Percentiles rank a stretch among this genome's conserved stretches.
These are phyloP conservation scores for Apiotrichum laibachii DNA, from an alignment of 1,284 basidiomycete genomes.

Conservation along the genomic window DNA sequence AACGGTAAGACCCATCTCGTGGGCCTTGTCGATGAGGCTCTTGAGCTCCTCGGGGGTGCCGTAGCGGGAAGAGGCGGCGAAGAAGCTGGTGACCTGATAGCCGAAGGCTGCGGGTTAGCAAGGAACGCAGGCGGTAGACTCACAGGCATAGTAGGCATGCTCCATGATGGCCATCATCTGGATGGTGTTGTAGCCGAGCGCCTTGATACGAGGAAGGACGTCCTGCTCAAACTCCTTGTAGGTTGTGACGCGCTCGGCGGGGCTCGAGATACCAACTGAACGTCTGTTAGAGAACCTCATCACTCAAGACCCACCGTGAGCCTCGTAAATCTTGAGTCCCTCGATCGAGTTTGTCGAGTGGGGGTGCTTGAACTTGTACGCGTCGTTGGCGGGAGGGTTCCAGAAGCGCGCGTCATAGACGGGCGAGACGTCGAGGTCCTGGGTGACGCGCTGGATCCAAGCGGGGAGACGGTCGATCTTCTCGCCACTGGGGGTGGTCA, in stretches of 20 bases:
- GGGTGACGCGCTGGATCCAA: slow-evolving; percentile 93
- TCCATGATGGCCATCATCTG: slow-evolving; percentile 98
- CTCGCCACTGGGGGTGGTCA: slow-evolving; percentile 70
- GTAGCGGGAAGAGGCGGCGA: slow-evolving; percentile 92
- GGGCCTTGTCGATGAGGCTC: slow-evolving; percentile 90
- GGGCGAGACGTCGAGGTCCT: slow-evolving; percentile 84
- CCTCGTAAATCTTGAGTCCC: slow-evolving; percentile 87
- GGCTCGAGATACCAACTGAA: slow-evolving; percentile 88
- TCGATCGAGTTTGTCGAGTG: slow-evolving; percentile 45
- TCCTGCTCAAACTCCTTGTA: slow-evolving; percentile 93
- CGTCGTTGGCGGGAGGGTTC: slow-evolving; percentile 75
- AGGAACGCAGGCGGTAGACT: slow-evolving; percentile 8
- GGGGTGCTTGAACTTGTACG: slow-evolving; percentile 77
- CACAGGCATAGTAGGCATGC: slow-evolving; percentile 97
- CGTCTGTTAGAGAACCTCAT: not conserved
- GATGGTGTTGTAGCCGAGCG: slow-evolving; percentile 92
- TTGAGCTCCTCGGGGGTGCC: slow-evolving; percentile 91
- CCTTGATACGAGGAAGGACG: slow-evolving; percentile 80
- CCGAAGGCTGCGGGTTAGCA: slow-evolving; percentile 69
- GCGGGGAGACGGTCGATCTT: slow-evolving; percentile 87
- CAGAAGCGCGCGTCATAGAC: slow-evolving; percentile 97
- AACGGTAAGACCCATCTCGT: slow-evolving; percentile 86
- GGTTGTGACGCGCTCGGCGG: slow-evolving; percentile 81
- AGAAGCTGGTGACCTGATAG: slow-evolving; percentile 97
- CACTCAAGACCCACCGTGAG: slow-evolving; percentile 59